Evolutionary conservation across 441 rosid genomes (phyloP).

Genomic region (Brassica hybrid): DNA sequence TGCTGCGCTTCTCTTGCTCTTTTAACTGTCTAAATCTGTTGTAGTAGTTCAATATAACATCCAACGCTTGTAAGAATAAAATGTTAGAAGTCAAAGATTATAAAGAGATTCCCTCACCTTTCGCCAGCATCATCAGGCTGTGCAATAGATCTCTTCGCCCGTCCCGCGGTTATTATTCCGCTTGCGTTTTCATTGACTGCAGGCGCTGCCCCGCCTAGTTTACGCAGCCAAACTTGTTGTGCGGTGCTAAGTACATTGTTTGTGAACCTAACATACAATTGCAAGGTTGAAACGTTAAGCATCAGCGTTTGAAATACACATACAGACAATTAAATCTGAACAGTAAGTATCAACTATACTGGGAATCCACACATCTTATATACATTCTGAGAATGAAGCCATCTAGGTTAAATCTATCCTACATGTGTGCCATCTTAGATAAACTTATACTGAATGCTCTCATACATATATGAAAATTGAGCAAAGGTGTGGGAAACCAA

Average conservation of each 20-base stretch:
- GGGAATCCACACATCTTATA: not conserved
- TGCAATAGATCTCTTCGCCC: conserved; percentile 79
- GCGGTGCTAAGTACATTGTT: conserved; percentile 95
- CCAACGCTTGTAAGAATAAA: not conserved
- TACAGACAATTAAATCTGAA: too few species aligned
- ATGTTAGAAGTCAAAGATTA: conserved; percentile 17
- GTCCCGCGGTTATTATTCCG: conserved; percentile 89
- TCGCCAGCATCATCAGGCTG: conserved; percentile 74
- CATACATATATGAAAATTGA: not conserved
- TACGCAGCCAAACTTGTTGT: conserved; percentile 94
- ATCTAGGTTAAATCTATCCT: too few species aligned
- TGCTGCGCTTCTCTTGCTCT: conserved; percentile 68
- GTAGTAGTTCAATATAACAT: conserved; percentile 5
- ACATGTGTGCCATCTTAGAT: too few species aligned
- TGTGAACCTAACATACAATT: conserved; percentile 67
- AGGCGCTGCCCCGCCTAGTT: conserved; percentile 92
- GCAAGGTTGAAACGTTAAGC: conserved; percentile 1
- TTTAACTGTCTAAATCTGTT: conserved; percentile 79
- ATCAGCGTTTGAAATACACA: not conserved
- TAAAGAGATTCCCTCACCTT: conserved; percentile 50
- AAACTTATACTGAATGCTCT: not conserved
- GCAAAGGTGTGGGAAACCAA: conserved; percentile 55
- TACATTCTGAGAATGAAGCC: not conserved
- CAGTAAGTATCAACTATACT: not conserved
- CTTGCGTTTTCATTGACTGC: conserved; percentile 75